These are phyloP conservation scores for Phaeotremella skinneri DNA, from an alignment of 768 basidiomycete genomes.

Conservation along the genomic window DNA sequence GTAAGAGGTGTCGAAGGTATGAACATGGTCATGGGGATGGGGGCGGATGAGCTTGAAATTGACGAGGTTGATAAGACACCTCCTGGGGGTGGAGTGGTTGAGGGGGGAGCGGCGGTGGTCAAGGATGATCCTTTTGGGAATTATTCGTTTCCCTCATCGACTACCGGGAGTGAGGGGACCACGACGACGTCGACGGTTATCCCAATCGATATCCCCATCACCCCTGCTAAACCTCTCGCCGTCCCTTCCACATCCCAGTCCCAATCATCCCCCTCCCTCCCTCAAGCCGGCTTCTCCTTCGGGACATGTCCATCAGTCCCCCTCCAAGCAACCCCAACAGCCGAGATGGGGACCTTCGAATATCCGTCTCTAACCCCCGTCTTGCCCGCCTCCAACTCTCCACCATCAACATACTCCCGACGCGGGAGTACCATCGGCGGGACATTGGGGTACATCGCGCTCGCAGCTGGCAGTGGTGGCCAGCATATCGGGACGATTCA, in stretches of 20 bases:
- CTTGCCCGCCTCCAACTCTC: neutral
- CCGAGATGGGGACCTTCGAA: constrained; percentile 47
- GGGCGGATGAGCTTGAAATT: neutral
- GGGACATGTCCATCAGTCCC: constrained; percentile 33
- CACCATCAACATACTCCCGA: constrained; percentile 5
- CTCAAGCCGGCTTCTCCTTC: constrained; percentile 26
- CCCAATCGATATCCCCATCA: neutral
- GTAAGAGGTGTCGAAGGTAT: too few species aligned
- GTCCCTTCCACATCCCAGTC: neutral
- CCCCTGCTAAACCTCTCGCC: neutral
- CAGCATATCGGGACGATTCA: neutral
- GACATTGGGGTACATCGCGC: constrained; percentile 11
- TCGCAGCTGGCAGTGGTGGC: neutral
- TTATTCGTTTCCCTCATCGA: neutral
- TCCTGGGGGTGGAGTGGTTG: constrained; percentile 2
- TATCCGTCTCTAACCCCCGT: constrained; percentile 25
- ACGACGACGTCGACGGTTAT: neutral
- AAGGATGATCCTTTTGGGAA: neutral
- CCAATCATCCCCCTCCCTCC: neutral
- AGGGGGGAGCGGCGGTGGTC: neutral
- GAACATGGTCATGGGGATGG: neutral
- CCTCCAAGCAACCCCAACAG: constrained; percentile 37
- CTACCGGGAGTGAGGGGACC: neutral
- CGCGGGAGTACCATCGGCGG: constrained; percentile 9
- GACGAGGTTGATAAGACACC: neutral